A percentile compares a stretch with the other conserved stretches of the same genome.
phyloP scores from a whole-genome alignment of 441 rosid species.

The Melianthus villosus region DNA sequence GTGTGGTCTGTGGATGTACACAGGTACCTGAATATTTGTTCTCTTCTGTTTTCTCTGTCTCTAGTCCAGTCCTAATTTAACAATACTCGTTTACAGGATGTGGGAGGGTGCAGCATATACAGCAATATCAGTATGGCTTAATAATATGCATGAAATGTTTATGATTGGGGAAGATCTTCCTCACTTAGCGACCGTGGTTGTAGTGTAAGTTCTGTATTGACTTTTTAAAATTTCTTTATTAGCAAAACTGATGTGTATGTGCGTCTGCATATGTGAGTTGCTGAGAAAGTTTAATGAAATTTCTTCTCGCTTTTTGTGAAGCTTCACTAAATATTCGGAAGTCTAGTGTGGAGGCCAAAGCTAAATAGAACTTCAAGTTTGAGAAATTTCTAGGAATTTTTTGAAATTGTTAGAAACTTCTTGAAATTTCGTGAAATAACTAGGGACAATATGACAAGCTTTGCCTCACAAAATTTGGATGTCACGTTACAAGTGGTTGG shows the following conservation, averaged over 20 bases:
- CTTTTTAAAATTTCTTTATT: neutral
- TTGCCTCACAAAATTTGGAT: no score
- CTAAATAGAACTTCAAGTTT: no score
- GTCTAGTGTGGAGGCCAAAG: no score
- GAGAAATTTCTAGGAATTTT: no score
- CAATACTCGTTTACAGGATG: constrained; percentile 39
- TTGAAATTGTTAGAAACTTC: no score
- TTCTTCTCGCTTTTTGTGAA: no score
- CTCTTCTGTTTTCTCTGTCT: constrained; percentile 4
- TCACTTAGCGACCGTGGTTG: constrained; percentile 65
- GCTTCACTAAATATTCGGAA: no score
- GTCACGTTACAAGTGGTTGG: no score
- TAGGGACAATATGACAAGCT: no score
- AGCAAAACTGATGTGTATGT: neutral
- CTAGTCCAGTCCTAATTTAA: constrained; percentile 8
- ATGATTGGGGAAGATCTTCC: constrained; percentile 54
- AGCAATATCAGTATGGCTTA: constrained; percentile 70
- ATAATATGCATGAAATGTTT: constrained; percentile 38
- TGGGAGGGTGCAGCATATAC: constrained; percentile 77
- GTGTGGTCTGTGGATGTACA: constrained; percentile 84
- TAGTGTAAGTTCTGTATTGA: constrained; percentile 39
- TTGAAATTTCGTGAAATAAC: no score
- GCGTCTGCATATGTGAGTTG: neutral
- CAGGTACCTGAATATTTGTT: constrained; percentile 26
- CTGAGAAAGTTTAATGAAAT: no score